Evolutionary conservation across 1,284 basidiomycete genomes (phyloP), one percentile per base, ranked within the genome.

Genomic region (Ustilago hordei): DNA sequence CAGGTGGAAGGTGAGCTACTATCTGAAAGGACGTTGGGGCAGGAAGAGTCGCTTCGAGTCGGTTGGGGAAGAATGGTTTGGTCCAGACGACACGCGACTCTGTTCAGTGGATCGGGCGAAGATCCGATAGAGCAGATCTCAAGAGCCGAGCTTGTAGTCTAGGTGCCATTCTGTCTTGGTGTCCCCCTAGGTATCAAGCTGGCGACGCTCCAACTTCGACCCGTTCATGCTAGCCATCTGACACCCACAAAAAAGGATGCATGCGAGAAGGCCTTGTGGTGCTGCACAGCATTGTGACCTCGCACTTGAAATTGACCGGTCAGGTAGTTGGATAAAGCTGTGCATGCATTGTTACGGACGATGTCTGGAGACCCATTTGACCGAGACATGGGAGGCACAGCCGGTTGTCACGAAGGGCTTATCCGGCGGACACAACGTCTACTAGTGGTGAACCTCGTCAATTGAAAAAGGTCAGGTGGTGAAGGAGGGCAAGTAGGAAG

Each of bases 311-410:
- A 45, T 19, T 45, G 43, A 45, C 17, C 19, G 43, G 19, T 11
- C 43, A 45, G n/a, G n/a, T 15, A 5, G n/a, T 45, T 15, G n/a
- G 19, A 45, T 11, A 50, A 17, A 50, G 48, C 48, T 50, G 48
- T 50, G 12, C 31, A 50, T 50, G 48, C 31, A 32, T 50, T 12
- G 31, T 15, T 8, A 23, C 31, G 48, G 48, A 50, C 31, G 31
- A 4, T 8, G 48, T 50, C 11, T 13, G 8, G n/a, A 32, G 31
- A 28, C 11, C 28, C 13, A 19, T 12, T 32, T 41, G 55, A 31
- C 39, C 39, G 55, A 41, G 39, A 57, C 39, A 47, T n/a, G 41
- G 23, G 31, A 57, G 34, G 32, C 52, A 57, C 45, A 58, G 56
- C 56, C 48, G 8, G 48, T 34, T 50, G 48, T 32, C 12, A 50